Conservation (phyloP, 306 rosid genomes). For the Citrullus colocynthis region DNA sequence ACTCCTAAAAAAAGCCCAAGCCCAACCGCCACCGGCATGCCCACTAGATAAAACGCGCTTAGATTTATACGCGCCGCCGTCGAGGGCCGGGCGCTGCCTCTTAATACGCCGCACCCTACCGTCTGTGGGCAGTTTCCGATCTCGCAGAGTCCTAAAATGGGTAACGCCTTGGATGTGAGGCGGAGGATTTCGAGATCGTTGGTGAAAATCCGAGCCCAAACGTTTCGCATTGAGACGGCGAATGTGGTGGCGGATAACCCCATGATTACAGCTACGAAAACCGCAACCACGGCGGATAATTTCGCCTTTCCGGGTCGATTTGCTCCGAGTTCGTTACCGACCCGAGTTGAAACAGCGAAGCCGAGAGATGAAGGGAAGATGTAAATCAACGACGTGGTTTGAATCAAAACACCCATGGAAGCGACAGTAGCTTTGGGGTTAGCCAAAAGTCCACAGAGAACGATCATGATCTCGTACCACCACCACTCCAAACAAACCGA, state of each 20-base stretch:
- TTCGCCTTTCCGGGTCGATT: conserved; percentile 30
- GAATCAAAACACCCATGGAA: conserved; percentile 80
- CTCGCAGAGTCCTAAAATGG: conserved; percentile 81
- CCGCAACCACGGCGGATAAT: conserved; percentile 42
- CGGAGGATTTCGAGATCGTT: conserved; percentile 38
- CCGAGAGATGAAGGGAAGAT: conserved; percentile 79
- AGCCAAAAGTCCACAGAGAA: conserved; percentile 54
- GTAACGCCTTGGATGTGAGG: conserved; percentile 56
- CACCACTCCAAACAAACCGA: conserved; percentile 97
- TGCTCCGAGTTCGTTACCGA: conserved; percentile 80
- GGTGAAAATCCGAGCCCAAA: conserved; percentile 71
- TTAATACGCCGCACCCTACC: conserved; percentile 69
- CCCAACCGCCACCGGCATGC: conserved; percentile 84
- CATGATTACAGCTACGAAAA: conserved; percentile 30
- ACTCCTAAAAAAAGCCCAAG: conserved; percentile 43
- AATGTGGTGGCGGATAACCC: conserved; percentile 53
- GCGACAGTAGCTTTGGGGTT: conserved; percentile 80
- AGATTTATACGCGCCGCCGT: conserved; percentile 76
- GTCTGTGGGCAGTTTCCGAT: conserved; percentile 96
- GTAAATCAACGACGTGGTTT: conserved; percentile 74
- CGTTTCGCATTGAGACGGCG: conserved; percentile 34
- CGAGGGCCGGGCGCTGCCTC: conserved; percentile 79
- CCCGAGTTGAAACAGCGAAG: conserved; percentile 71
- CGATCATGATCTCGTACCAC: conserved; percentile 98
- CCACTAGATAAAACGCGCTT: conserved; percentile 73